phyloP scores from a whole-genome alignment of 1,139 yeast species.

The Yamadazyma aaseri region DNA sequence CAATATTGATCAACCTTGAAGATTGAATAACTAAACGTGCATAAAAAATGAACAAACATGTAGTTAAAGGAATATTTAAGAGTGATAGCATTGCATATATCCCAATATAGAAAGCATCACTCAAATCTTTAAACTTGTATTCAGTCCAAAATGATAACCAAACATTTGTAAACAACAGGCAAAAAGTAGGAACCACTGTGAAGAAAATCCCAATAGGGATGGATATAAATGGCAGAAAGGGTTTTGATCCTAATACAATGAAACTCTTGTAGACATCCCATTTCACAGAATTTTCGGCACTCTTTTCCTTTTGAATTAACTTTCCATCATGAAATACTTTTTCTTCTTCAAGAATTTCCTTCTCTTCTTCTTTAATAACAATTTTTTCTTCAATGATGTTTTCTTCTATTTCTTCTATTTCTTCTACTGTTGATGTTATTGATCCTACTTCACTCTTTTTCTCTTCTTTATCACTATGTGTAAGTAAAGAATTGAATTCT shows the following conservation, averaged over 20 bases:
- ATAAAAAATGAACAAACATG: constrained; percentile 43
- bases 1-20: constrained; percentile 35
- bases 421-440: background rate
- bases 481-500: constrained; percentile 17
- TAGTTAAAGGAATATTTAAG: constrained; percentile 31
- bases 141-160: constrained; percentile 89
- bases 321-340: constrained; percentile 23
- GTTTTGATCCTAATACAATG: constrained; percentile 57
- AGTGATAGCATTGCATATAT: constrained; percentile 55
- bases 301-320: constrained; percentile 29
- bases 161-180: constrained; percentile 64
- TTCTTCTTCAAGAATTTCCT: constrained; percentile 14
- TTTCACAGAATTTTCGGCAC: constrained; percentile 42
- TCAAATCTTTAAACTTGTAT: constrained; percentile 43
- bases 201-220: constrained; percentile 12
- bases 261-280: constrained; percentile 39
- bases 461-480: constrained; percentile 24
- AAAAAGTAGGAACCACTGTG: constrained; percentile 53
- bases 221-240: constrained; percentile 20
- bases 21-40: constrained; percentile 54
- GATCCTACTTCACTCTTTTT: constrained; percentile 11
- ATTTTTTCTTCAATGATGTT: constrained; percentile 17
- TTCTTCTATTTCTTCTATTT: background rate
- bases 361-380: constrained; percentile 31
- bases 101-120: constrained; percentile 68